Percentiles rank a stretch among this genome's conserved stretches.
Conservation (phyloP, 73 alveolate species). For the Uronychia setigera region DNA sequence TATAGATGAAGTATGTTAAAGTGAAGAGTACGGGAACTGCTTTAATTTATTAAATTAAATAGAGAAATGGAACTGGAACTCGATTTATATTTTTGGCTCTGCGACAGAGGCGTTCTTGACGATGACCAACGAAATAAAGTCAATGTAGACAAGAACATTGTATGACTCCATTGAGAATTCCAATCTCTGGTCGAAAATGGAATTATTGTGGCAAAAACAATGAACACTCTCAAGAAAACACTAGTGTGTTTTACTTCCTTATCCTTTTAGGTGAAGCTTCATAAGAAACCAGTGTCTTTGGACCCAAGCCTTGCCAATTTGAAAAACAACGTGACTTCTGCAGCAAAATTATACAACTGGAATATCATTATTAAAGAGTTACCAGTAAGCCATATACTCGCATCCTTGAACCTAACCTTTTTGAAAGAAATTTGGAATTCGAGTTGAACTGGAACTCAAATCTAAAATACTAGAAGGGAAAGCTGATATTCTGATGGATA, state of each 20-base stretch:
- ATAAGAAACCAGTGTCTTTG: slow-evolving; percentile 51
- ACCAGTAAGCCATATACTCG: not conserved
- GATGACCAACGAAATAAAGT: slow-evolving; percentile 67
- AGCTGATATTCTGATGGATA: not conserved
- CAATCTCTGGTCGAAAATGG: slow-evolving; percentile 44
- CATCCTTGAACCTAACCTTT: not conserved
- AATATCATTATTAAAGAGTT: slow-evolving; percentile 68
- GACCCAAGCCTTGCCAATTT: slow-evolving; percentile 56
- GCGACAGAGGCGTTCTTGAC: slow-evolving; percentile 58
- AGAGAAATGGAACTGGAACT: slow-evolving; percentile 65
- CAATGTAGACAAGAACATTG: slow-evolving; percentile 38
- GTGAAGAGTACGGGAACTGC: too few species aligned
- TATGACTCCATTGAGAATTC: slow-evolving; percentile 47
- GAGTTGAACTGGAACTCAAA: slow-evolving; percentile 70
- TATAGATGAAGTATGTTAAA: too few species aligned
- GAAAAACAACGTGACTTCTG: slow-evolving; percentile 48
- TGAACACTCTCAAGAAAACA: slow-evolving; percentile 59
- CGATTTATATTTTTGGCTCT: slow-evolving; percentile 65
- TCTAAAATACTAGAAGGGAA: slow-evolving; percentile 43
- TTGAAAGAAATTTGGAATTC: slow-evolving; percentile 59
- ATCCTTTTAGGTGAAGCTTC: slow-evolving; percentile 32
- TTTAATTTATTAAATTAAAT: not conserved
- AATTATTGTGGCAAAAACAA: slow-evolving; percentile 34
- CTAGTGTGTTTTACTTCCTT: not conserved
- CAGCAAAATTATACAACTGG: slow-evolving; percentile 86